Conservation (phyloP, 192 early-diverging fungal genomes). For the Powellomyces hirtus region DNA sequence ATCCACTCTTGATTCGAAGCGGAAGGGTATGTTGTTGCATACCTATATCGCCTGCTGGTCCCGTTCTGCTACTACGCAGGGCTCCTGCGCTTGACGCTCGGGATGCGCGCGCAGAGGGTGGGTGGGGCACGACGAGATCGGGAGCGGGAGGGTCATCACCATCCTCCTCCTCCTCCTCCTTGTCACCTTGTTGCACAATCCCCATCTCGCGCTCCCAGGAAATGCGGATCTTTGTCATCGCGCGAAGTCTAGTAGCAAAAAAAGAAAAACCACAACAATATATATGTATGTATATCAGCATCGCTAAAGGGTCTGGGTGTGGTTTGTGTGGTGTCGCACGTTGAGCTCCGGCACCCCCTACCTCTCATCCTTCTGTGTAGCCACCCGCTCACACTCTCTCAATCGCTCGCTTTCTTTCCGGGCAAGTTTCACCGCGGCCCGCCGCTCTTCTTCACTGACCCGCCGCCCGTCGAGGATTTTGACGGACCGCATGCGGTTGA, state of each 20-base stretch:
- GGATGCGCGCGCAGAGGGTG: not conserved
- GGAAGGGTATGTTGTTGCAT: too few relatives aligned
- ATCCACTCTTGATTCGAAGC: too few relatives aligned
- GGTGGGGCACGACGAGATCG: not conserved
- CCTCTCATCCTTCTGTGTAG: conserved; percentile 34
- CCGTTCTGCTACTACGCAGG: too few relatives aligned
- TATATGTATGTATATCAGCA: too few relatives aligned
- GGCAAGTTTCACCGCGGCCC: conserved; percentile 37
- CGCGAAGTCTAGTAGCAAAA: not conserved
- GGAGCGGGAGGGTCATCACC: not conserved
- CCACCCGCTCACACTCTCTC: conserved; percentile 39
- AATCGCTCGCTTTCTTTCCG: conserved; percentile 42
- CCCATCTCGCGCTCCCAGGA: conserved; percentile 5
- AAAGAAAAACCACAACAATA: not conserved
- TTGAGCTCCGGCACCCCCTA: conserved; percentile 13
- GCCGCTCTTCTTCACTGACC: conserved; percentile 48
- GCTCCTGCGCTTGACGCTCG: not conserved
- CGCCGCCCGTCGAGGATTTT: conserved; percentile 48
- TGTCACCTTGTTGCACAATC: not conserved
- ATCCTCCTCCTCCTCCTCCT: too few relatives aligned
- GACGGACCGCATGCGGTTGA: conserved; percentile 33
- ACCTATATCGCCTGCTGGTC: too few relatives aligned
- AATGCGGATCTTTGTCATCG: not conserved
- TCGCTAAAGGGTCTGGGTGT: too few relatives aligned
- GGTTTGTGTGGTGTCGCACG: too few relatives aligned